Base-by-base conservation (phyloP, 108 stramenopile genomes). In the Cyclostephanos invisitatus region DNA sequence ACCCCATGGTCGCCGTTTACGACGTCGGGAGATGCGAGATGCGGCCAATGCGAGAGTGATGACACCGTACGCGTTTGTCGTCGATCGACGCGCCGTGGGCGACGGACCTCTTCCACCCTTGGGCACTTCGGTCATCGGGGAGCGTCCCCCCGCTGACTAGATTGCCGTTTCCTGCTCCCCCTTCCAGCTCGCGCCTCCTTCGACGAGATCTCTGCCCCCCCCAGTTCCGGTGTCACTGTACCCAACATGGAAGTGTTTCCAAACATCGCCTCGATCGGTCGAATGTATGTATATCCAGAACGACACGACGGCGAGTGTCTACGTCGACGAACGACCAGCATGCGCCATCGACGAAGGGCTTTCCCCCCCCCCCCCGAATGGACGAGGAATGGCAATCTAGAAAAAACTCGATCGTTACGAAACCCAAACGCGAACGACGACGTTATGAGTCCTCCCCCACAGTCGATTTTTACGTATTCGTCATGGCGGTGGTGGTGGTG, bases 201-300 rank as follows among this genome's bases (percentile, higher is more conserved):
- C 37, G 5, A 18, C 9, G 57, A 35, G 9, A 69, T 21, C 6
- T 77, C 40, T 25, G 22, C 32, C 22, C 76, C 55, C 18, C n/a
- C n/a, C n/a, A n/a, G 28, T 22, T 35, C 49, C 62, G 0, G 72
- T 57, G 29, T n/a, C 76, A 77, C 47, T 70, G 76, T n/a, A 77
- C 76, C 21, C n/a, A 77, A 51, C 21, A 65, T 70, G 15, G 70
- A 42, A 25, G 69, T 70, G 49, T 58, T 63, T 14, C 76, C 76
- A n/a, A 77, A 68, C 0, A 77, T 50, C 29, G 59, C 14, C 5
- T 25, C 25, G 29, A 20, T 12, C n/a, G 35, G 15, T 7, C 20
- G 47, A 66, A 18, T 17, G 32, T 25, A 49, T 4, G 50, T 3
- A 38, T 14, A 66, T 5, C n/a, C 35, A 50, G 28, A 66, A 38